These are phyloP conservation scores for Aspergillus heteromorphus DNA, from an alignment of 495 filamentous ascomycete genomes.

Conservation along the genomic window DNA sequence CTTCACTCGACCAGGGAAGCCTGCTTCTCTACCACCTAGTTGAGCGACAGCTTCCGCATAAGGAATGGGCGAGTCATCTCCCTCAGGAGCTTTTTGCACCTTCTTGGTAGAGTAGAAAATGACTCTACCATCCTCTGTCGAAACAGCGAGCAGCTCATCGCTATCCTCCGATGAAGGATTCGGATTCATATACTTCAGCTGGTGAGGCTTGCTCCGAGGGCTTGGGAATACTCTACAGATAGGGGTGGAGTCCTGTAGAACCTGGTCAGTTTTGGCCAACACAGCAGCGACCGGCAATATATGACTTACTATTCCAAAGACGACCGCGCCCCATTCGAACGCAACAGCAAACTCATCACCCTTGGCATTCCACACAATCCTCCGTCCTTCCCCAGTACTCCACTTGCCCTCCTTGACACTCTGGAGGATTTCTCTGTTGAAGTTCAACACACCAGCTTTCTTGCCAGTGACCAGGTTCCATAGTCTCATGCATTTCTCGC, in stretches of 20 bases:
- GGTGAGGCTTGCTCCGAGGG: slow-evolving; percentile 72
- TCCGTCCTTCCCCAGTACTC: slow-evolving; percentile 75
- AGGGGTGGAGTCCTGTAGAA: slow-evolving; percentile 63
- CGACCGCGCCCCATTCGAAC: slow-evolving; percentile 79
- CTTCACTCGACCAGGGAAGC: slow-evolving; percentile 70
- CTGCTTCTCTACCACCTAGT: slow-evolving; percentile 67
- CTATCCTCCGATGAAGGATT: slow-evolving; percentile 34
- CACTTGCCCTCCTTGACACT: slow-evolving; percentile 71
- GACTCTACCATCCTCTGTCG: slow-evolving; percentile 90
- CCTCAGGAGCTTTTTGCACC: slow-evolving; percentile 26
- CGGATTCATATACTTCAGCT: slow-evolving; percentile 64
- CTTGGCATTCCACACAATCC: slow-evolving; percentile 70
- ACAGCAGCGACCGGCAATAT: not conserved
- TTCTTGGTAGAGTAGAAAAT: slow-evolving; percentile 71
- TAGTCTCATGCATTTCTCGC: slow-evolving; percentile 83
- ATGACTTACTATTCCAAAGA: slow-evolving; percentile 71
- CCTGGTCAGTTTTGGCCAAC: slow-evolving; percentile 13
- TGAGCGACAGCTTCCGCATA: slow-evolving; percentile 61
- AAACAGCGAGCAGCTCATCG: slow-evolving; percentile 60
- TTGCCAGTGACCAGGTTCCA: slow-evolving; percentile 98
- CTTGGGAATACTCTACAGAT: slow-evolving; percentile 64
- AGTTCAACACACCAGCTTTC: slow-evolving; percentile 88
- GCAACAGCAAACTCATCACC: slow-evolving; percentile 81
- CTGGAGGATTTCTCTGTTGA: slow-evolving; percentile 59
- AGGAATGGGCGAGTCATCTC: slow-evolving; percentile 35